These are phyloP conservation scores for Cicer pinnatifidum DNA, from an alignment of 306 rosid species.

Conservation along the genomic window DNA sequence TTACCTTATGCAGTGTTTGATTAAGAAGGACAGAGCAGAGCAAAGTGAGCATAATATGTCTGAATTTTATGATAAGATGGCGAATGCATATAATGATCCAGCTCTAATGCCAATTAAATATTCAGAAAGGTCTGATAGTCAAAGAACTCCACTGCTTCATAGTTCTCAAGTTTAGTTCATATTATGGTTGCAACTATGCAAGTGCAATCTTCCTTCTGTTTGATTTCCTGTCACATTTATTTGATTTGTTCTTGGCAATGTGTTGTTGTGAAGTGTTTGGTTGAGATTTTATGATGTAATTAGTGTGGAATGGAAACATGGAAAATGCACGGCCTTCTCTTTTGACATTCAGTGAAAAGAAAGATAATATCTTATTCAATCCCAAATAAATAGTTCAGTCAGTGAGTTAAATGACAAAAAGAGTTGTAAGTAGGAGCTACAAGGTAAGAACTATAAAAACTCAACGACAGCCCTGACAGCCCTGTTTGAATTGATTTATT, in stretches of 20 bases:
- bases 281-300: neutral
- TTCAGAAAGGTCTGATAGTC: slow-evolving; percentile 49
- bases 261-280: slow-evolving; percentile 27
- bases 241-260: slow-evolving; percentile 35
- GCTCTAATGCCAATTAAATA: slow-evolving; percentile 53
- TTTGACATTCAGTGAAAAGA: neutral
- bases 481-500: too few relatives aligned
- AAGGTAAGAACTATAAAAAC: too few relatives aligned
- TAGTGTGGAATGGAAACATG: slow-evolving; percentile 1
- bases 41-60: slow-evolving; percentile 53
- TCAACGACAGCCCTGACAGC: too few relatives aligned
- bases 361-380: neutral
- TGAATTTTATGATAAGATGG: slow-evolving; percentile 61
- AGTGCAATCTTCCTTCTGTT: slow-evolving; percentile 11
- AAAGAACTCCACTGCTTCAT: slow-evolving; percentile 62
- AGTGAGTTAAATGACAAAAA: neutral
- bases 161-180: slow-evolving; percentile 47
- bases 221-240: slow-evolving; percentile 14
- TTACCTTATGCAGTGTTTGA: slow-evolving; percentile 66
- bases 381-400: neutral
- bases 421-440: neutral
- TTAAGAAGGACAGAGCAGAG: slow-evolving; percentile 74
- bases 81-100: slow-evolving; percentile 68
- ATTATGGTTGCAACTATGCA: slow-evolving; percentile 11
- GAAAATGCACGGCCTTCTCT: neutral